Base-by-base conservation (phyloP, 305 asterid species). In the Fraxinus ornus region DNA sequence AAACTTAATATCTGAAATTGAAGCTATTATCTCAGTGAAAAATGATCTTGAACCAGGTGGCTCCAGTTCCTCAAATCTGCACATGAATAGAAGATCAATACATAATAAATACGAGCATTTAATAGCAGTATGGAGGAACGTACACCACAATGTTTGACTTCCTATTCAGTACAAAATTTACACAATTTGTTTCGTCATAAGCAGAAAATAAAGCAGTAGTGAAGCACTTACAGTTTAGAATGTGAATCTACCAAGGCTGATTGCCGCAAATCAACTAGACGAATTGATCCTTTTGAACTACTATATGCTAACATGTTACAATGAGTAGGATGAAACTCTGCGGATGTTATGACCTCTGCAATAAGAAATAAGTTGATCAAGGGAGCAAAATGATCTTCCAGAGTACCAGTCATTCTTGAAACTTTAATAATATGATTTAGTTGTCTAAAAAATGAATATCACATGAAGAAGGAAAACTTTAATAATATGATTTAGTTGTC, bases 331-430 rank as follows among this genome's bases (percentile, higher is more conserved):
- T 95, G 99, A 86, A 95, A 95, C 84, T 94, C 99, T 74, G 99
- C 99, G 68, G 99, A 94, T 72, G 99, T 95, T 84, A 95, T 95
- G 81, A 95, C 99, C 99, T 95, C 99, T 95, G 98, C 88, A 88
- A 88, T 22, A 76, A 80, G 47, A 80, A 87, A 86, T 80, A 86
- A 55, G 64, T 55, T 55, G 7, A 55, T 55, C 64, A 55, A n/a
- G 64, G 24, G 64, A 55, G 22, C 22, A 71, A 30, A 15, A 71
- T 71, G 76, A 71, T 71, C 76, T 70, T 13, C 37, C 26, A 15
- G 41, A 32, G 24, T 71, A 71, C 41, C 1, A 7, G 22, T 32
- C 41, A 17, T 32, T 71, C 41, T 71, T 30, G 24, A 71, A 71
- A 32, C 41, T 30, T 71, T 71, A 71, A 64, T 71, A 32, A 64